phyloP scores from a whole-genome alignment of 1,284 basidiomycete genomes.

The Hymenochaete sp. region DNA sequence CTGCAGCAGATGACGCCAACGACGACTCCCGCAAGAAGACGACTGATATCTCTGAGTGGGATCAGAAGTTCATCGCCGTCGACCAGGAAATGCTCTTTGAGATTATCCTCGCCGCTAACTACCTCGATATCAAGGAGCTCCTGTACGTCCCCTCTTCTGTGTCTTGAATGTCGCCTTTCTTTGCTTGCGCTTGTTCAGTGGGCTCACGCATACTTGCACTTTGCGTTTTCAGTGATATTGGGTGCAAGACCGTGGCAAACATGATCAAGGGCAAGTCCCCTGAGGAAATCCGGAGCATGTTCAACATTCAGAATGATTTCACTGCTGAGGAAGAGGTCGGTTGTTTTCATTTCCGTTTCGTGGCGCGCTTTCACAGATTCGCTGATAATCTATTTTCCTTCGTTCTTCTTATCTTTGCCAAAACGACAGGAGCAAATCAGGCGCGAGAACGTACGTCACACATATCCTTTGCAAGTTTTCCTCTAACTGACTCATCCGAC shows the following conservation, averaged over 20 bases:
- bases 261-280: conserved; percentile 99
- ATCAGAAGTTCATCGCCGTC: conserved; percentile 95
- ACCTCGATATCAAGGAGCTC: conserved; percentile 98
- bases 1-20: conserved; percentile 72
- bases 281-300: conserved; percentile 92
- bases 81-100: conserved; percentile 98
- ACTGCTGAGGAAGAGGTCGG: conserved; percentile 95
- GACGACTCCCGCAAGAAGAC: conserved; percentile 97
- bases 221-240: conserved; percentile 69
- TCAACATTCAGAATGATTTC: conserved; percentile 98
- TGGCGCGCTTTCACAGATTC: conserved; percentile 16
- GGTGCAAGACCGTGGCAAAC: conserved; percentile 99
- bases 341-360: too few relatives aligned
- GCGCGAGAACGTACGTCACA: conserved; percentile 87
- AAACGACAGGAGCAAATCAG: conserved; percentile 98
- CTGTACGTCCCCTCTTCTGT: conserved; percentile 52
- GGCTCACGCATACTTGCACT: conserved; percentile 2
- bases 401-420: too few relatives aligned
- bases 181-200: neutral
- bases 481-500: conserved; percentile 14
- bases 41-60: conserved; percentile 98
- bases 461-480: conserved; percentile 6
- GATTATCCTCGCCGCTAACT: conserved; percentile 99
- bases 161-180: neutral
- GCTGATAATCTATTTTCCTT: too few relatives aligned